These are phyloP conservation scores for Neocatenulostroma microsporum DNA, from an alignment of 2,329 filamentous ascomycete genomes.

Conservation along the genomic window DNA sequence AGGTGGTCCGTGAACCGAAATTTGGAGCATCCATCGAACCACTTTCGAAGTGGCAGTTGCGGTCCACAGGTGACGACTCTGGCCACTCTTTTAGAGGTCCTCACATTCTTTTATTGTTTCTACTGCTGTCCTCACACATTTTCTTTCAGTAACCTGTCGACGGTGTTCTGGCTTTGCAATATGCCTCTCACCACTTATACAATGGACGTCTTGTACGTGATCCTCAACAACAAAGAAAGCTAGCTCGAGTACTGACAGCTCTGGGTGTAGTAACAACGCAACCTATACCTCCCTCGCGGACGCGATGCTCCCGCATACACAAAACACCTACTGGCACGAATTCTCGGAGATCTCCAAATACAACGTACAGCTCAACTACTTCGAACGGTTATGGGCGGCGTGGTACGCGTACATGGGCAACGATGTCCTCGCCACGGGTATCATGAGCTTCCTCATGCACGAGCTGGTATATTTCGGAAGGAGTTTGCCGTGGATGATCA, in stretches of 20 bases:
- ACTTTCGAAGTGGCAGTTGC: no score
- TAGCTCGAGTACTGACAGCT: neutral
- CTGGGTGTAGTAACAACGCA: conserved; percentile 5
- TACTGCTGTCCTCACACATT: no score
- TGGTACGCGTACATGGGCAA: conserved; percentile 99
- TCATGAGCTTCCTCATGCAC: conserved; percentile 96
- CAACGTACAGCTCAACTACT: conserved; percentile 79
- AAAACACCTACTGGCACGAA: conserved; percentile 57
- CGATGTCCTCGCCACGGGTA: conserved; percentile 89
- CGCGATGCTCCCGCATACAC: conserved; percentile 32
- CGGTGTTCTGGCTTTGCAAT: no score
- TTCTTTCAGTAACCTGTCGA: no score
- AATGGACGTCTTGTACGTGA: conserved; percentile 17
- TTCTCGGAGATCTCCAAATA: conserved; percentile 58
- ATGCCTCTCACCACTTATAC: conserved; percentile 13
- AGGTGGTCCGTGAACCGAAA: no score
- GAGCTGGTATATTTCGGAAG: conserved; percentile 92
- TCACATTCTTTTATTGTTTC: no score
- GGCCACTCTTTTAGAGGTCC: no score
- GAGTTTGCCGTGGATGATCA: conserved; percentile 82
- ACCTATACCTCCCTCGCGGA: conserved; percentile 27
- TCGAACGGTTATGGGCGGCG: conserved; percentile 84
- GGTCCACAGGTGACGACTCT: no score
- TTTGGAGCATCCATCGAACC: no score
- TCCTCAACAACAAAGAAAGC: conserved; percentile 1